These are phyloP conservation scores for Chlamydomonas schloesseri DNA, from an alignment of 139 green algal species.

Conservation along the genomic window DNA sequence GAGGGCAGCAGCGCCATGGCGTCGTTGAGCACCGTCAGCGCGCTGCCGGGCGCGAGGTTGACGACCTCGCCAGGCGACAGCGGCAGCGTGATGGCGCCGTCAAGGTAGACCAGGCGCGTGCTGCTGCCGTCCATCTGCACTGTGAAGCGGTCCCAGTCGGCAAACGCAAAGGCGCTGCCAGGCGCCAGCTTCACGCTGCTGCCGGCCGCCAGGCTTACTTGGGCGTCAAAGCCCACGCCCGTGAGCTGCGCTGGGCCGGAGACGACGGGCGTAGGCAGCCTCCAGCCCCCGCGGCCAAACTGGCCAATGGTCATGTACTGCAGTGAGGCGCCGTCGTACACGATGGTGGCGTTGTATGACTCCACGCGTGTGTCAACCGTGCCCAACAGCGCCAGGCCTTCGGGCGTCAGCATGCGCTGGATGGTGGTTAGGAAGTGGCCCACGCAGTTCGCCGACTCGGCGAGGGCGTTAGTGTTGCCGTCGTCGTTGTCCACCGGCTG, in stretches of 20 bases:
- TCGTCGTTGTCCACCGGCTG: not conserved
- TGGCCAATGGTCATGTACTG: not conserved
- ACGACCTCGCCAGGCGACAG: not conserved
- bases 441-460: not conserved
- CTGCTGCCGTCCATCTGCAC: not conserved
- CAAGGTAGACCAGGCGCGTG: not conserved
- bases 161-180: not conserved
- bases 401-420: not conserved
- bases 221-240: not conserved
- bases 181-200: slow-evolving; percentile 5
- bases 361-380: too few species aligned
- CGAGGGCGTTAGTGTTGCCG: not conserved
- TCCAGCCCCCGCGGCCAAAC: not conserved
- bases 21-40: not conserved
- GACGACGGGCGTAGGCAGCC: not conserved
- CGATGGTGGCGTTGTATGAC: slow-evolving; percentile 36
- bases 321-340: not conserved
- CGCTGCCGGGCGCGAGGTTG: not conserved
- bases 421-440: not conserved
- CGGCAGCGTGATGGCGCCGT: not conserved
- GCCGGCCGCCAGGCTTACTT: not conserved
- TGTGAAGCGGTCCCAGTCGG: not conserved
- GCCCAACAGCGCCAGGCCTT: not conserved
- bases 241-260: not conserved
- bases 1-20: not conserved